Conservation (phyloP, 2,329 filamentous ascomycete genomes). For the Neocucurbitaria cava region DNA sequence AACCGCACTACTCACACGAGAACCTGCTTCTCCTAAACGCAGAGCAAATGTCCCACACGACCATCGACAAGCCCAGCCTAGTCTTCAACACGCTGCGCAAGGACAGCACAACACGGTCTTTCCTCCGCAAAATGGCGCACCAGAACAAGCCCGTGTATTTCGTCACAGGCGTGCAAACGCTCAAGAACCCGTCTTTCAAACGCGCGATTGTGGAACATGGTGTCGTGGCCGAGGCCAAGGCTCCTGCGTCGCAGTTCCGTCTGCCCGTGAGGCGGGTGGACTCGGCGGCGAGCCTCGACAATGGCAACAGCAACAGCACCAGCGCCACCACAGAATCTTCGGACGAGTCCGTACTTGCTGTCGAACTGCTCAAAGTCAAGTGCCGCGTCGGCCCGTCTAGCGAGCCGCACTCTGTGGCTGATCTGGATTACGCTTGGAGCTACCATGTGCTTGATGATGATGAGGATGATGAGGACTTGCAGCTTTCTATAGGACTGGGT, state of each 20-base stretch:
- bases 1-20: conserved; percentile 1
- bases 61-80: conserved; percentile 20
- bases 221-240: conserved; percentile 14
- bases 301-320: conserved; percentile 2
- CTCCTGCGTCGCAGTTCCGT: conserved; percentile 12
- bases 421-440: conserved; percentile 37
- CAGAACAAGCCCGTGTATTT: conserved; percentile 54
- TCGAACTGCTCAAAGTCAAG: conserved; percentile 35
- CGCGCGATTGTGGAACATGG: conserved; percentile 11
- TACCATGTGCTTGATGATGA: conserved; percentile 31
- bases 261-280: conserved; percentile 30
- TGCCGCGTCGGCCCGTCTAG: conserved; percentile 29
- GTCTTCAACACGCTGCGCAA: conserved; percentile 33
- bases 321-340: too few relatives aligned
- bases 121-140: conserved; percentile 43
- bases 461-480: conserved; percentile 25
- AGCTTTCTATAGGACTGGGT: conserved; percentile 40
- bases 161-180: conserved; percentile 58
- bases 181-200: conserved; percentile 31
- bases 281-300: conserved; percentile 17
- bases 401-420: conserved; percentile 37
- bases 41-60: conserved; percentile 22
- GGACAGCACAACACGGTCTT: conserved; percentile 24
- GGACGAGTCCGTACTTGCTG: conserved; percentile 22
- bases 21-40: conserved; percentile 26